Evolutionary conservation across 108 stramenopile species (phyloP).

Genomic region (Cylindrotheca fusiformis): DNA sequence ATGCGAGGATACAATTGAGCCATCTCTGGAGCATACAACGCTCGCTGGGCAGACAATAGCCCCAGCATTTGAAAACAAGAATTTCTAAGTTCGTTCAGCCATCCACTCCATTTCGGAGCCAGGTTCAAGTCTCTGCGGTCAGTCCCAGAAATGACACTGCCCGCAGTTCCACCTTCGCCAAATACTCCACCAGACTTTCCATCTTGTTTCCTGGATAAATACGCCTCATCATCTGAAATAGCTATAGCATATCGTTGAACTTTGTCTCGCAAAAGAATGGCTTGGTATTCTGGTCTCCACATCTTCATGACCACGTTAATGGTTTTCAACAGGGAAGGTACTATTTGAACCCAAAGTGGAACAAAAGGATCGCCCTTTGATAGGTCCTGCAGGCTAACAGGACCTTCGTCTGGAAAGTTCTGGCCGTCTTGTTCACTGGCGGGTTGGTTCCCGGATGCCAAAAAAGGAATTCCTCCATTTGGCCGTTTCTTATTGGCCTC

Average conservation of each 20-base stretch:
- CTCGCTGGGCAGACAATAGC: conserved; percentile 65
- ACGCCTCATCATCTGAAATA: conserved; percentile 90
- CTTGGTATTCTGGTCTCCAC: conserved; percentile 75
- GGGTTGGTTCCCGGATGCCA: conserved; percentile 8
- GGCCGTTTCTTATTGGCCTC: conserved; percentile 79
- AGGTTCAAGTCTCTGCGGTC: conserved; percentile 77
- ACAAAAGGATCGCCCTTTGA: conserved; percentile 83
- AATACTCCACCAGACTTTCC: conserved; percentile 73
- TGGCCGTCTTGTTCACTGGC: conserved; percentile 14
- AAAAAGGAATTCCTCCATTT: conserved; percentile 38
- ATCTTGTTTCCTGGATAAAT: conserved; percentile 70
- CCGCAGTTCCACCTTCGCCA: conserved; percentile 89
- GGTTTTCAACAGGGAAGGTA: conserved; percentile 59
- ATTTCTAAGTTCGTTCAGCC: conserved; percentile 86
- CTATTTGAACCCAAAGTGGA: conserved; percentile 81
- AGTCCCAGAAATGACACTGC: conserved; percentile 73
- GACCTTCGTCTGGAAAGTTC: conserved; percentile 79
- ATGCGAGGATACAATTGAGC: conserved; percentile 55
- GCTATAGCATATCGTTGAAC: conserved; percentile 79
- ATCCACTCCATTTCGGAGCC: conserved; percentile 85
- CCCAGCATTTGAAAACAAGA: conserved; percentile 81
- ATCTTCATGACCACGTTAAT: conserved; percentile 61
- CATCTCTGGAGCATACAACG: conserved; percentile 77
- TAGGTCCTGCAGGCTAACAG: conserved; percentile 76
- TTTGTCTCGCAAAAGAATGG: conserved; percentile 50